Evolutionary conservation across 352 stramenopile species (phyloP).

Genomic region (Phytophthora sansomeana): DNA sequence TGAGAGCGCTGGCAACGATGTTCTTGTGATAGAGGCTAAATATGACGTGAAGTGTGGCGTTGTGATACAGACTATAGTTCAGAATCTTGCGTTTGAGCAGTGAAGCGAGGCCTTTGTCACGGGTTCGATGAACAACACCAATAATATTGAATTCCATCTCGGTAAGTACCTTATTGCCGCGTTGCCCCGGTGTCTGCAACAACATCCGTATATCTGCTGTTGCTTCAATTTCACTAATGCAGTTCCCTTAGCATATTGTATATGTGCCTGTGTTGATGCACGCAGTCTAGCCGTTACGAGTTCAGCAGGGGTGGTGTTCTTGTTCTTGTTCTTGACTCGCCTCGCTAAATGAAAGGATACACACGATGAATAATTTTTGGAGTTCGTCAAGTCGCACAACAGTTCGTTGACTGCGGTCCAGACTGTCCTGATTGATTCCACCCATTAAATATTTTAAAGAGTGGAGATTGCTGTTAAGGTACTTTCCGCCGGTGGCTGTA

Average conservation of each 20-base stretch:
- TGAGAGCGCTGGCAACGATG: constrained; percentile 1
- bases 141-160: constrained; percentile 14
- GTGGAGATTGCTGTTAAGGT: constrained; percentile 8
- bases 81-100: constrained; percentile 8
- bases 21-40: constrained; percentile 11
- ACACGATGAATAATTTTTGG: constrained; percentile 12
- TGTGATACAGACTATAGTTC: constrained; percentile 11
- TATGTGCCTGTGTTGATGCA: constrained; percentile 1
- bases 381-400: constrained; percentile 18
- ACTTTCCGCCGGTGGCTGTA: constrained; percentile 4
- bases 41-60: constrained; percentile 4
- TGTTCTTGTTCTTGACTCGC: constrained; percentile 17
- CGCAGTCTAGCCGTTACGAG: constrained; percentile 9
- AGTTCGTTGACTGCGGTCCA: not conserved
- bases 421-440: constrained; percentile 18
- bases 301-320: constrained; percentile 14
- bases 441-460: constrained; percentile 26
- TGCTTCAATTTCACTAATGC: constrained; percentile 1
- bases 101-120: constrained; percentile 3
- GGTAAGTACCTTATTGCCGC: constrained; percentile 3
- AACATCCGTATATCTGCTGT: too few relatives aligned
- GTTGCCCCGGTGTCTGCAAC: too few relatives aligned
- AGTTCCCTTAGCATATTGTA: constrained; percentile 4
- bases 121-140: constrained; percentile 16
- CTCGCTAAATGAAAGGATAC: not conserved